Base-by-base conservation (phyloP, 1,284 basidiomycete species). In the Puccinia sorghi region DNA sequence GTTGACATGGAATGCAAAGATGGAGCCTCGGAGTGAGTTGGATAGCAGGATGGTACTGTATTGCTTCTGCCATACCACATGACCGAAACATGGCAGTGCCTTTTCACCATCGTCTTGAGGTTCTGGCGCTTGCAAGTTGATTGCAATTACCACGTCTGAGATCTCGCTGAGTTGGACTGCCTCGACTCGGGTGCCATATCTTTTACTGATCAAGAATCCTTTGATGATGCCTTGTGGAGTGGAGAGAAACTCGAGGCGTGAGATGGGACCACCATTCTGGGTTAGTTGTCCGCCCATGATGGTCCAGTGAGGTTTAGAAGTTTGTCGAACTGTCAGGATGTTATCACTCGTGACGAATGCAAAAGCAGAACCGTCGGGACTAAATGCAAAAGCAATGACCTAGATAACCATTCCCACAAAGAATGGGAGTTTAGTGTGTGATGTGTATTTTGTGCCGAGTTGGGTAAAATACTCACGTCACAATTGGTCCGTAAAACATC, bases 221-320 rank as follows among this genome's bases (percentile, higher is more conserved):
- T 46, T 39, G 39, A 59, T 50, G 11, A 22, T 1, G 1, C 70
- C 70, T 11, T 39, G 32, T n/a, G 73, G 48, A 0, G 48, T 75
- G 3, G 73, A 50, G n/a, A 75, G 43, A 43, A 75, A 75, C 39
- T 75, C 73, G 32, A 75, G 46, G n/a, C 61, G 59, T 11, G 48
- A 64, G 20, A 75, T 75, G 20, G 61, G 32, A 32, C 32, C 27
- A 7, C 22, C 43, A 41, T n/a, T 66, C 20, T 41, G 6, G 25
- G 67, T n/a, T 2, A 75, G 63, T 27, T 75, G 73, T 3, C 73
- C 73, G n/a, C 73, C 73, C 73, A 75, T 64, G 52, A 75, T 75
- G 11, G 61, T 75, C 73, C 73, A 75, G 64, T 66, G 61, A 50
- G 73, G 73, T 22, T 75, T 75, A 11, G 32, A 66, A 2, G 73